Percentiles rank a stretch among this genome's conserved stretches.
Conservation (phyloP, 768 basidiomycete genomes). For the Amanita jacksonii region DNA sequence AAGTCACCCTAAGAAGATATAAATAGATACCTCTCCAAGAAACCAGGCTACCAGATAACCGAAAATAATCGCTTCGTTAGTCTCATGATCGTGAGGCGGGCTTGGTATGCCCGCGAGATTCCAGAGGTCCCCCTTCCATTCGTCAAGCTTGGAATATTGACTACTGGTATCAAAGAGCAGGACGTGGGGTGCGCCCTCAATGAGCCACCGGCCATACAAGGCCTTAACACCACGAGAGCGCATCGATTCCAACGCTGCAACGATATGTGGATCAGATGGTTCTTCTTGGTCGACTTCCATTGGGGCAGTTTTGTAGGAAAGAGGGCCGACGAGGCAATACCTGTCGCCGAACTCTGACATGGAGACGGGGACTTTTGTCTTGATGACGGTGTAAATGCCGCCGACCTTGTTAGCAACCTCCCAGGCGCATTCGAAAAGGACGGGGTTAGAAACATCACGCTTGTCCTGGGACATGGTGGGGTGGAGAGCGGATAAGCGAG, state of each 20-base stretch:
- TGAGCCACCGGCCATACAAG: conserved; percentile 96
- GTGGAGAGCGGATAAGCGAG: conserved; percentile 1
- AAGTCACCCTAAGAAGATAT: conserved; percentile 5
- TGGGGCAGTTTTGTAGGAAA: conserved; percentile 95
- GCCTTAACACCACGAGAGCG: conserved; percentile 84
- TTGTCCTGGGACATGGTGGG: conserved; percentile 17
- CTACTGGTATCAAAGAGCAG: conserved; percentile 93
- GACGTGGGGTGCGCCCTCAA: conserved; percentile 93
- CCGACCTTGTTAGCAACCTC: conserved; percentile 99
- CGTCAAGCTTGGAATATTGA: conserved; percentile 80
- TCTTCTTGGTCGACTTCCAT: conserved; percentile 98
- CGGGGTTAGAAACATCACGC: conserved; percentile 69
- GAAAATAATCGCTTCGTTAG: conserved; percentile 96
- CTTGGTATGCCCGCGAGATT: conserved; percentile 96
- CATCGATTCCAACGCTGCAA: conserved; percentile 74
- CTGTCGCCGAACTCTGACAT: conserved; percentile 92
- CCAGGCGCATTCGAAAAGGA: conserved; percentile 96
- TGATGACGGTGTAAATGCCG: conserved; percentile 99
- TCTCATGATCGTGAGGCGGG: conserved; percentile 94
- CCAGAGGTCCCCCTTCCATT: conserved; percentile 99
- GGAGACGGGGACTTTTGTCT: conserved; percentile 98
- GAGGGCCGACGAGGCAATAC: conserved; percentile 95
- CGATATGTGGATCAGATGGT: conserved; percentile 72
- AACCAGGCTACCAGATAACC: conserved; percentile 99
- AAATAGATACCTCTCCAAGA: conserved; percentile 84